Base-by-base conservation (phyloP, 208 protist genomes). In the Leishmania lainsoni region DNA sequence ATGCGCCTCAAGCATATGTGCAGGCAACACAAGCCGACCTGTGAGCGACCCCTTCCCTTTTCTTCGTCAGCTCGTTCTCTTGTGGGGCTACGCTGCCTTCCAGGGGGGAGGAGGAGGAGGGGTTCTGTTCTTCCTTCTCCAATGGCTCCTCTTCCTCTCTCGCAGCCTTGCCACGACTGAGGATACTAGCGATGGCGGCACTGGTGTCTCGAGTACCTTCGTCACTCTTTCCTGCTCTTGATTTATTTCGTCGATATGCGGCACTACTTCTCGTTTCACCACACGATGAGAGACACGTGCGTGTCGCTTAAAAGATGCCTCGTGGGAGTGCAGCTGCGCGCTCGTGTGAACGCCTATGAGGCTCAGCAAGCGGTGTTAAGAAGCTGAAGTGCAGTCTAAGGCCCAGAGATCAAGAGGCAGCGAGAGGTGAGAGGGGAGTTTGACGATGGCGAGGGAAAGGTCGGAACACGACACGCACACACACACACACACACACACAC, bases 401-500 rank as follows among this genome's bases (percentile, higher is more conserved):
- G 39, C 14, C 5, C 58, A 63, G 26, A 5, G 8, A 63, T n/a
- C 3, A 0, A 8, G 61, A 61, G 58, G 39, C 61, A 80, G 42
- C 59, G 14, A 63, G 59, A 32, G 48, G 39, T 29, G 71, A 16
- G 35, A 52, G 49, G 72, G 73, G 32, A 75, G 1, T 56, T 1
- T 16, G n/a, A 32, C 5, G 32, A 42, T 0, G n/a, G 17, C 65
- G 65, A 22, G 76, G 72, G 51, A 77, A 32, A 76, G 49, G 74
- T 22, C 4, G 54, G 20, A 65, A 63, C 58, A n/a, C 3, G 0
- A 61, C 56, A 61, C 22, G 8, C 56, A 61, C 29, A 77, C 56
- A 51, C 32, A 76, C 61, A 61, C 69, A 80, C 45, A 69, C 16
- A 65, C 61, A 72, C 48, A 52, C 45, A 66, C 39, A 73, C 35